A percentile compares a stretch with the other conserved stretches of the same genome.
These are phyloP conservation scores for Calonectria honghensis DNA, from an alignment of 2,329 filamentous ascomycete species.

Conservation along the genomic window DNA sequence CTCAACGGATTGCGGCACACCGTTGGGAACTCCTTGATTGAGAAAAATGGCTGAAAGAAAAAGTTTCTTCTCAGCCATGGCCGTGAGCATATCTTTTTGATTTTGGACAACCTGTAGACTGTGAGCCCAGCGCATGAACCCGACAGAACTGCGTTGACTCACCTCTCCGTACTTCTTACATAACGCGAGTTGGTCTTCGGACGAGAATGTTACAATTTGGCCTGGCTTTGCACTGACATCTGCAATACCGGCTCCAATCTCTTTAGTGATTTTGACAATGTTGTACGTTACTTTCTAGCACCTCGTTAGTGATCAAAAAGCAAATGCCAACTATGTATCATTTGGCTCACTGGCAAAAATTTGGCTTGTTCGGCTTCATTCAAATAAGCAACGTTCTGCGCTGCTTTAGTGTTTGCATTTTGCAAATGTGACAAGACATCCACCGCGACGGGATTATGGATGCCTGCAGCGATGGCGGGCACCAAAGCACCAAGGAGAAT, in stretches of 20 bases:
- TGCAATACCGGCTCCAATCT: neutral
- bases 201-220: neutral
- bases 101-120: neutral
- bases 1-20: neutral
- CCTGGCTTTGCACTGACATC: neutral
- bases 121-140: neutral
- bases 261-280: constrained; percentile 7
- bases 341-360: neutral
- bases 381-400: neutral
- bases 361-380: neutral
- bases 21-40: neutral
- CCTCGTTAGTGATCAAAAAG: neutral
- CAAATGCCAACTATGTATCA: too few species aligned
- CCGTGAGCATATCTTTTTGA: neutral
- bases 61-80: neutral
- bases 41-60: constrained; percentile 6
- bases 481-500: neutral
- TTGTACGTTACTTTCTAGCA: constrained; percentile 1
- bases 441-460: neutral
- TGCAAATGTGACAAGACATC: neutral
- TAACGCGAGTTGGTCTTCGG: neutral
- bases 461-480: neutral
- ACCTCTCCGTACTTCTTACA: neutral
- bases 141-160: neutral
- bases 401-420: neutral